phyloP scores from a whole-genome alignment of 306 rosid species.

The Citrullus mucosospermus region DNA sequence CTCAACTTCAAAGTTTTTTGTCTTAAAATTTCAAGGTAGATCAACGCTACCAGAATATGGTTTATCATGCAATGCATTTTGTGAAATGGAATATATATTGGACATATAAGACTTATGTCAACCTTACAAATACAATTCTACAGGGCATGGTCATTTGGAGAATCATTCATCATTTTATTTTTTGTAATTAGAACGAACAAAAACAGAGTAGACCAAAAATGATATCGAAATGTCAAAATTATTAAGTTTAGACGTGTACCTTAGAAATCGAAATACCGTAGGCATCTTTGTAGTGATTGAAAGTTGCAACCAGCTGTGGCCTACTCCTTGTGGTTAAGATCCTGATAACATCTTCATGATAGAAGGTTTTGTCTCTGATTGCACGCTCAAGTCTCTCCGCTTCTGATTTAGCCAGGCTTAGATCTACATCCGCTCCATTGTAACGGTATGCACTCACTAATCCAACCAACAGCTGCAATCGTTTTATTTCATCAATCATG shows the following conservation, averaged over 20 bases:
- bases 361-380: slow-evolving; percentile 43
- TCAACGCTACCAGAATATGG: neutral
- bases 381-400: slow-evolving; percentile 57
- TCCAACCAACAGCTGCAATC: slow-evolving; percentile 20
- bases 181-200: neutral
- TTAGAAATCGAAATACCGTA: slow-evolving; percentile 46
- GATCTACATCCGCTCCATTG: slow-evolving; percentile 16
- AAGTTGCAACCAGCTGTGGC: slow-evolving; percentile 56
- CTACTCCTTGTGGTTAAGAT: slow-evolving; percentile 62
- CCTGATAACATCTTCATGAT: slow-evolving; percentile 52
- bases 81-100: neutral
- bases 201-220: neutral
- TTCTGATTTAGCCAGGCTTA: slow-evolving; percentile 29
- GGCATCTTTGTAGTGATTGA: slow-evolving; percentile 59
- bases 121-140: neutral
- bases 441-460: slow-evolving; percentile 27
- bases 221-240: neutral
- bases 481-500: neutral
- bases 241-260: slow-evolving; percentile 18
- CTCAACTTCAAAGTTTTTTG: neutral
- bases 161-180: neutral
- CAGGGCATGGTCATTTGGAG: neutral
- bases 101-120: neutral
- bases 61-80: neutral
- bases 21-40: neutral